Base-by-base conservation (phyloP, 768 basidiomycete species). In the Suillus weaverae region DNA sequence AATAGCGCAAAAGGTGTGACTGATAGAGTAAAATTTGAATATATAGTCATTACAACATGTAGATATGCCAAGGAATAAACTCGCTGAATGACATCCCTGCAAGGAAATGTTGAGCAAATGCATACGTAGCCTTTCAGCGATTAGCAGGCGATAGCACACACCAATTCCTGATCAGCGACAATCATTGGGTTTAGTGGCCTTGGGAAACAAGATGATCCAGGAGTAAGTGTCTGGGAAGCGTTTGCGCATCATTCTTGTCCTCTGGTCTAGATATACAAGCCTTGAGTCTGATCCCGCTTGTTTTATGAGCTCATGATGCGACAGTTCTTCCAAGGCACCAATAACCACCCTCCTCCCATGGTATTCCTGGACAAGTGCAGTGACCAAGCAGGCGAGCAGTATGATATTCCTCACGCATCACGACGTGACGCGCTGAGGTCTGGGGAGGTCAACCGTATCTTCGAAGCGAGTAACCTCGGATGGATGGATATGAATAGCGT, bases 21-120 rank as follows among this genome's bases (percentile, higher is more conserved):
- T 26, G 26, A 26, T 26, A 26, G 26, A 26, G 26, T 26, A 26
- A n/a, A n/a, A 26, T 26, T 26, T 26, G 26, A 26, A 26, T 26
- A 26, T 26, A 26, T 26, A 26, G 26, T 26, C 26, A 26, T 26
- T 26, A 26, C 26, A 26, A 26, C 26, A 26, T 1, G 26, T 26
- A 26, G 26, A 26, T 26, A 26, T 26, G 26, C 26, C 26, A 26
- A 26, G 26, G 26, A 26, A 26, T 26, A 26, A 26, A 78, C 89
- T 64, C 59, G 90, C 92, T 90, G 71, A 98, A 99, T 30, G 96
- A 96, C 89, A 99, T 26, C 26, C 26, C 26, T 26, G 26, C 26
- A 26, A 26, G 26, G 26, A 26, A 26, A 26, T 26, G 26, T 26
- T 26, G 26, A 26, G 26, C 26, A 26, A 26, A 26, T 26, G 26